Conservation (phyloP, 139 green algal genomes). For the Pycnococcus provasolii region DNA sequence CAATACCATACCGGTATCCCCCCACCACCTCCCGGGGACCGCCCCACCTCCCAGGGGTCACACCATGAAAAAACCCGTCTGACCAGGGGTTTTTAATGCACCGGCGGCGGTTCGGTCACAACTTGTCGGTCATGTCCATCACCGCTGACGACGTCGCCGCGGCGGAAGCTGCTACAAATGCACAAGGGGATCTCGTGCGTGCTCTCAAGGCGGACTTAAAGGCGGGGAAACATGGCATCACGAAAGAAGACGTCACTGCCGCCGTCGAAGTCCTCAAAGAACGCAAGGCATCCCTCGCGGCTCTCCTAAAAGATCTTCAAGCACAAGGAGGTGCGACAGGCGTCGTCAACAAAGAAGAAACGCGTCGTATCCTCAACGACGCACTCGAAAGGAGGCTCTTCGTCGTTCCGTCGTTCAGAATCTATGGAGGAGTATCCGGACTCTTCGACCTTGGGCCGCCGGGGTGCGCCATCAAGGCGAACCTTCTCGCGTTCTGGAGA, state of each 20-base stretch:
- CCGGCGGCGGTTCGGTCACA: no score
- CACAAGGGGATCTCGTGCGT: conserved; percentile 65
- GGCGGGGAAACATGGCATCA: conserved; percentile 51
- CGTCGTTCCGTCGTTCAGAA: conserved; percentile 94
- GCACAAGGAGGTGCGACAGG: conserved; percentile 31
- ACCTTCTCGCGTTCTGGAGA: conserved; percentile 53
- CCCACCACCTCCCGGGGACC: no score
- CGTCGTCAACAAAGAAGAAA: conserved; percentile 58
- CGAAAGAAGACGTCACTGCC: conserved; percentile 58
- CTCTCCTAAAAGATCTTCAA: conserved; percentile 41
- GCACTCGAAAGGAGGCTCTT: conserved; percentile 83
- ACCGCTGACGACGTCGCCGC: no score
- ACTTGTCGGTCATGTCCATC: no score
- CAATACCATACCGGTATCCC: no score
- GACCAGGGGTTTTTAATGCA: no score
- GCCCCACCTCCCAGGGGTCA: no score
- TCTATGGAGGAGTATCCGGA: conserved; percentile 89
- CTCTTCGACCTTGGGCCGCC: conserved; percentile 98
- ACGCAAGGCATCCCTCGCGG: conserved; percentile 65
- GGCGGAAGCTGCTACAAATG: no score
- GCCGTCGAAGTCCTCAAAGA: conserved; percentile 76
- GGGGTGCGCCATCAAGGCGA: conserved; percentile 92
- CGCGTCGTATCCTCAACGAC: conserved; percentile 60
- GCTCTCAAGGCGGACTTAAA: conserved; percentile 75
- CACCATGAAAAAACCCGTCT: no score